A percentile compares a stretch with the other conserved stretches of the same genome.
phyloP scores from a whole-genome alignment of 495 filamentous ascomycete species.

The Penicillium goetzii region DNA sequence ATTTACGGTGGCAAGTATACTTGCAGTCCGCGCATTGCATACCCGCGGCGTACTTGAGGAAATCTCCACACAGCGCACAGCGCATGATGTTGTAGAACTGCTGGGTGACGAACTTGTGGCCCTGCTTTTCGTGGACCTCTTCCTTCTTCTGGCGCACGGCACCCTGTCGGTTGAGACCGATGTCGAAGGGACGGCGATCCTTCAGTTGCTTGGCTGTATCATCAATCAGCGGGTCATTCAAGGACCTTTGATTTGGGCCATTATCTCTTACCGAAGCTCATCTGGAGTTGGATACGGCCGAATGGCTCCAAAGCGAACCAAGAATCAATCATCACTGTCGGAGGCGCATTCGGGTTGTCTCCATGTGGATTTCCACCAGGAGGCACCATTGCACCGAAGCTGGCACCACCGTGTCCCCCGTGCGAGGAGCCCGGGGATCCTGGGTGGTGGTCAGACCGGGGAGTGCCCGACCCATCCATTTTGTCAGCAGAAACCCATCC shows the following conservation, averaged over 20 bases:
- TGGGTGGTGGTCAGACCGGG: slow-evolving; percentile 41
- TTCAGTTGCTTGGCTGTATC: slow-evolving; percentile 66
- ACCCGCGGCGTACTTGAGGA: slow-evolving; percentile 95
- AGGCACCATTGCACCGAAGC: slow-evolving; percentile 30
- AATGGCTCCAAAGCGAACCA: slow-evolving; percentile 98
- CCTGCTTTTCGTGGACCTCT: slow-evolving; percentile 95
- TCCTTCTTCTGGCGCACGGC: slow-evolving; percentile 97
- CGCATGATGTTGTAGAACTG: slow-evolving; percentile 99
- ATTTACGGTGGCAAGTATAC: slow-evolving; percentile 97
- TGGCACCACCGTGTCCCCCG: slow-evolving; percentile 17
- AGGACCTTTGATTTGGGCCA: not conserved
- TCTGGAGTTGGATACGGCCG: slow-evolving; percentile 81
- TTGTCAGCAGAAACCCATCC: slow-evolving; percentile 98
- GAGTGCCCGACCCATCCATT: slow-evolving; percentile 64
- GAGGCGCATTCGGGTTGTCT: slow-evolving; percentile 39
- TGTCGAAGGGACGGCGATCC: slow-evolving; percentile 73
- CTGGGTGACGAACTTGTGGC: slow-evolving; percentile 96
- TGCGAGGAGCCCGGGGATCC: slow-evolving; percentile 49
- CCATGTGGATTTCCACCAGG: slow-evolving; percentile 27
- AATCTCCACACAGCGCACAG: slow-evolving; percentile 96
- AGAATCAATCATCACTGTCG: slow-evolving; percentile 76
- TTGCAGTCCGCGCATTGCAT: slow-evolving; percentile 99
- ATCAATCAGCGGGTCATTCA: slow-evolving; percentile 40
- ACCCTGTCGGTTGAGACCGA: slow-evolving; percentile 91
- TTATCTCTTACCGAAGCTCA: slow-evolving; percentile 75